Base-by-base conservation (phyloP, 2,329 filamentous ascomycete genomes). In the Macrophomina phaseolina region DNA sequence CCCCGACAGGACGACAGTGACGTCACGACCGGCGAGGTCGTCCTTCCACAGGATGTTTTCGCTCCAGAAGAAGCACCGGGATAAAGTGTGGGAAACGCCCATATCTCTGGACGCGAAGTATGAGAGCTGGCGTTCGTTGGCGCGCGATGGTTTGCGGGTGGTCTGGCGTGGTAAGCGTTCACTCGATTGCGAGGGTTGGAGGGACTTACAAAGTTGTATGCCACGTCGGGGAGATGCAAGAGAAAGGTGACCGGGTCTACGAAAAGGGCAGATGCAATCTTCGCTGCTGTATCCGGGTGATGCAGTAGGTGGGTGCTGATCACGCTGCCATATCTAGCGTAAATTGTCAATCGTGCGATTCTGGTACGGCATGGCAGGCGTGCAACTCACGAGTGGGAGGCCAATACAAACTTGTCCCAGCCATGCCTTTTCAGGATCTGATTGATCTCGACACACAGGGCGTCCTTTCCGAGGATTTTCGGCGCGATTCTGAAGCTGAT, bases 21-120 rank as follows among this genome's bases (percentile, higher is more conserved):
- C 84, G 18, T 77, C 69, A 55, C 79, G 75, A 38, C 23, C 48
- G 5, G 48, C 69, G 53, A 91, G 75, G 68, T 91, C 87, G 56
- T 91, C 87, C 70, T 86, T 87, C 90, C 90, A 92, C 7, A 91
- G 78, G 46, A 90, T 86, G 69, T 90, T 91, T 70, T 91, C 84
- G 32, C 82, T 82, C 90, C 90, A 92, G 77, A 91, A 91, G 78
- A 92, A 91, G 71, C 89, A 84, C 3, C 90, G 80, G 0, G 84
- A 86, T 0, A 92, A 79, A 9, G 86, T 87, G 66, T 90, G 84
- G 9, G 89, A 85, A 2, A 91, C 87, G 2, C 88, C 88, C 34
- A 88, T 86, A 70, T 92, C 90, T 64, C 84, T 89, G 52, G 84
- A 87, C 5, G 87, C 90, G 73, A 91, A 91, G 71, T 90, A 92